These are phyloP conservation scores for Fermentozyma sake DNA, from an alignment of 1,139 yeast genomes.

Conservation along the genomic window DNA sequence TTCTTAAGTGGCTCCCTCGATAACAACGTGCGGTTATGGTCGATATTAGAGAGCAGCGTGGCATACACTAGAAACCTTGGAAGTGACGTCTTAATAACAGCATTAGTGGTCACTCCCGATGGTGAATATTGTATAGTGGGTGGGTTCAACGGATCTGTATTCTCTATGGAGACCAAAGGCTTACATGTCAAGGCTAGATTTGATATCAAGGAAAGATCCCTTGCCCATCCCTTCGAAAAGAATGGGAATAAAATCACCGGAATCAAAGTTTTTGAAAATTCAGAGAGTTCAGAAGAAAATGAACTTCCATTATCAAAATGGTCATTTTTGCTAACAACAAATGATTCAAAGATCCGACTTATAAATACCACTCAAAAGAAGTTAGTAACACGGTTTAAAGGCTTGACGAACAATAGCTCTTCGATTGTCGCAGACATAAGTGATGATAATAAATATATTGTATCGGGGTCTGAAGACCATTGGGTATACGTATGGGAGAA, in stretches of 20 bases:
- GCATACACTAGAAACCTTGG: constrained; percentile 35
- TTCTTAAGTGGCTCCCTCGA: constrained; percentile 83
- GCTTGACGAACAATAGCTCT: constrained; percentile 64
- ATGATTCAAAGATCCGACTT: constrained; percentile 74
- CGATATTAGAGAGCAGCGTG: constrained; percentile 57
- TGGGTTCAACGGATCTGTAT: constrained; percentile 72
- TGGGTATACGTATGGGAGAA: constrained; percentile 71
- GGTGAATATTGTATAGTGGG: constrained; percentile 70
- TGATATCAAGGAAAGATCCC: constrained; percentile 39
- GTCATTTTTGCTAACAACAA: constrained; percentile 58
- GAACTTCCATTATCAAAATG: constrained; percentile 21
- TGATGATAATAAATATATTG: constrained; percentile 48
- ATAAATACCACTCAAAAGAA: constrained; percentile 54
- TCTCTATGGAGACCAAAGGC: constrained; percentile 62
- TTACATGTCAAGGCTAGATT: constrained; percentile 51
- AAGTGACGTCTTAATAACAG: constrained; percentile 64
- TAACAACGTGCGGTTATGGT: constrained; percentile 76
- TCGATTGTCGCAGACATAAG: constrained; percentile 66
- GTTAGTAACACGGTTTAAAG: constrained; percentile 67
- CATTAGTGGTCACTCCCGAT: constrained; percentile 65
- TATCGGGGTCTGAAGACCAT: constrained; percentile 65
- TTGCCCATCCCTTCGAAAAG: constrained; percentile 24
- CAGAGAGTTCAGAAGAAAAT: constrained; percentile 8
- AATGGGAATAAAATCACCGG: constrained; percentile 41
- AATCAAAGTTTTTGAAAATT: constrained; percentile 27